phyloP scores from a whole-genome alignment of 108 stramenopile genomes.

The Skeletonema potamos region DNA sequence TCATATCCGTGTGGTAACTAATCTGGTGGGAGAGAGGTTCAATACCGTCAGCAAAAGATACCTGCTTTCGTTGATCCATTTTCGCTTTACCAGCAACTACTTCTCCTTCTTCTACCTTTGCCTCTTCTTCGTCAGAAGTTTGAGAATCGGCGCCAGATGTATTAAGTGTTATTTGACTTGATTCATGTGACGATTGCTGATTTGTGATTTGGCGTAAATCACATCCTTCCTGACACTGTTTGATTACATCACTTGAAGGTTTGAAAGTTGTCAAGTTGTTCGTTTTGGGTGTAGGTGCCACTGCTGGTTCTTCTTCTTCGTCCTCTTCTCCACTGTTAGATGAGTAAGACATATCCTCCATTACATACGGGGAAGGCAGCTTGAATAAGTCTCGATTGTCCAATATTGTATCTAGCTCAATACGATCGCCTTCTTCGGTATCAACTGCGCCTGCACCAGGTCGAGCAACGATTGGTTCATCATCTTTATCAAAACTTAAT shows the following conservation, averaged over 20 bases:
- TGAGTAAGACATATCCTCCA: neutral
- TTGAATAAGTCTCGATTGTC: neutral
- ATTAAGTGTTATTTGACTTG: neutral
- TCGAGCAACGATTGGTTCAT: neutral
- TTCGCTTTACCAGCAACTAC: neutral
- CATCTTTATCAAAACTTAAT: neutral
- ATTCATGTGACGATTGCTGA: neutral
- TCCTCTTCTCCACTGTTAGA: neutral
- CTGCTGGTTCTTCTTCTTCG: neutral
- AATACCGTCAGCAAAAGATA: neutral
- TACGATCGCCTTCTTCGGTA: neutral
- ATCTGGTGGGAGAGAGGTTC: neutral
- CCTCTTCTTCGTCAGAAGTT: neutral
- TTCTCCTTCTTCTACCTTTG: neutral
- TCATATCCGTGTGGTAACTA: neutral
- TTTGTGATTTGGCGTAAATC: no score
- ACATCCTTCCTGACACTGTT: no score
- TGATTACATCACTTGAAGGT: neutral
- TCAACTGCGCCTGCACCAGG: neutral
- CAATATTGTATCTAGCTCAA: neutral
- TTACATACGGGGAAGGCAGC: neutral
- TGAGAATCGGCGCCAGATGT: neutral
- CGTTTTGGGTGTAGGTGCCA: neutral
- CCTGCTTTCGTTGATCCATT: neutral
- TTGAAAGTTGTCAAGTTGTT: neutral